Conservation (phyloP, 495 filamentous ascomycete species). For the Hypoxylon subgilvum region DNA sequence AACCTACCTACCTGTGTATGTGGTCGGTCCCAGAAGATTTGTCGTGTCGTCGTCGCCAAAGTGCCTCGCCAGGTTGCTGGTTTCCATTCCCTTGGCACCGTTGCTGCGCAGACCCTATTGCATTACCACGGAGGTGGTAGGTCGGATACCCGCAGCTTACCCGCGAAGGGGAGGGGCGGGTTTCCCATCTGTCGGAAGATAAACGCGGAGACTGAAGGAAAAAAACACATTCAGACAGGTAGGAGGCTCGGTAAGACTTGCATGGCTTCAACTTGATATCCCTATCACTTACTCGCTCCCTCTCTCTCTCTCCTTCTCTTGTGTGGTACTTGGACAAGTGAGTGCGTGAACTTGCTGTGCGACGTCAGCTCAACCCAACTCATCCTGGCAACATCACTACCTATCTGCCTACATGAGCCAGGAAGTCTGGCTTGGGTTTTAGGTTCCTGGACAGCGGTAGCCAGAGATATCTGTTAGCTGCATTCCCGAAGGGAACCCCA, state of each 20-base stretch:
- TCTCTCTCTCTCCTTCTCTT: background rate
- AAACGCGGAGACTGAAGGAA: constrained; percentile 31
- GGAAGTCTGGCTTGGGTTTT: no score
- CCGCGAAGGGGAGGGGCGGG: constrained; percentile 13
- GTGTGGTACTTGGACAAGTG: constrained; percentile 23
- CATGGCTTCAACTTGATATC: no score
- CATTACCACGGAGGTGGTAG: constrained; percentile 36
- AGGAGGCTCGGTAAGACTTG: constrained; percentile 34
- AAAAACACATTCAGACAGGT: constrained; percentile 8
- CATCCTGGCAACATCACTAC: background rate
- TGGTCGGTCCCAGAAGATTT: constrained; percentile 8
- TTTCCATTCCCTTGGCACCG: constrained; percentile 29
- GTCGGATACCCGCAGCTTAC: constrained; percentile 26
- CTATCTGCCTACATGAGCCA: background rate
- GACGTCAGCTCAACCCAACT: constrained; percentile 24
- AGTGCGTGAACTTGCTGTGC: constrained; percentile 9
- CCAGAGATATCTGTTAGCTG: no score
- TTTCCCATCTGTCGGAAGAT: constrained; percentile 35
- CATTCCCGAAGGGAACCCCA: background rate
- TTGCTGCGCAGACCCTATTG: constrained; percentile 2
- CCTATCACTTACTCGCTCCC: no score
- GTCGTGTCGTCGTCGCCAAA: constrained; percentile 2
- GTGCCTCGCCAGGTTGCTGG: constrained; percentile 1
- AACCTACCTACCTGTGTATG: background rate
- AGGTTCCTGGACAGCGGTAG: no score